These are phyloP conservation scores for Oryza coarctata DNA, from an alignment of 176 grass and related monocot species.

Conservation along the genomic window DNA sequence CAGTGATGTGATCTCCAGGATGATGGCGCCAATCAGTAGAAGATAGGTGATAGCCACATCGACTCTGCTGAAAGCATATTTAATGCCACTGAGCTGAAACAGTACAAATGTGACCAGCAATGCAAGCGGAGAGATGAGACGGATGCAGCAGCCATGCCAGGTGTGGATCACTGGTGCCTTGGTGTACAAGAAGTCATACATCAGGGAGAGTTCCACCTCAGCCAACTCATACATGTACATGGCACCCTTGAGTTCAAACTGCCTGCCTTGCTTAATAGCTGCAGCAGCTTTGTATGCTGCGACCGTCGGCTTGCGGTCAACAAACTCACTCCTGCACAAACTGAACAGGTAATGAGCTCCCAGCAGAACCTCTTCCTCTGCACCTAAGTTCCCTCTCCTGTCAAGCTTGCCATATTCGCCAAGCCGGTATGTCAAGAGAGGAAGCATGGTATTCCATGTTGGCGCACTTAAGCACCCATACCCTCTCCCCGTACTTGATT, in stretches of 20 bases:
- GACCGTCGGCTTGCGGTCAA: background rate
- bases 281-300: too few species aligned
- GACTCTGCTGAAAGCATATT: background rate
- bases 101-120: background rate
- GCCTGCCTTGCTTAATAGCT: too few species aligned
- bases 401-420: too few species aligned
- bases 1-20: background rate
- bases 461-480: background rate
- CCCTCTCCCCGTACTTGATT: background rate
- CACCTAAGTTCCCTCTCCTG: background rate
- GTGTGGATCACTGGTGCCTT: slow-evolving; percentile 30
- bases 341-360: background rate
- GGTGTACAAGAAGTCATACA: slow-evolving; percentile 51
- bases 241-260: too few species aligned
- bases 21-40: slow-evolving; percentile 26
- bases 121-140: background rate
- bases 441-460: background rate
- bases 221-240: too few species aligned
- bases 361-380: background rate
- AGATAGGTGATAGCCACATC: slow-evolving; percentile 39
- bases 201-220: slow-evolving; percentile 36
- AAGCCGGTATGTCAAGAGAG: too few species aligned
- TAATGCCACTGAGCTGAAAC: background rate
- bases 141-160: slow-evolving; percentile 5
- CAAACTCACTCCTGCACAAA: background rate